Evolutionary conservation across 164 flowering plant genomes (phyloP).

Genomic region (Platanus orientalis): DNA sequence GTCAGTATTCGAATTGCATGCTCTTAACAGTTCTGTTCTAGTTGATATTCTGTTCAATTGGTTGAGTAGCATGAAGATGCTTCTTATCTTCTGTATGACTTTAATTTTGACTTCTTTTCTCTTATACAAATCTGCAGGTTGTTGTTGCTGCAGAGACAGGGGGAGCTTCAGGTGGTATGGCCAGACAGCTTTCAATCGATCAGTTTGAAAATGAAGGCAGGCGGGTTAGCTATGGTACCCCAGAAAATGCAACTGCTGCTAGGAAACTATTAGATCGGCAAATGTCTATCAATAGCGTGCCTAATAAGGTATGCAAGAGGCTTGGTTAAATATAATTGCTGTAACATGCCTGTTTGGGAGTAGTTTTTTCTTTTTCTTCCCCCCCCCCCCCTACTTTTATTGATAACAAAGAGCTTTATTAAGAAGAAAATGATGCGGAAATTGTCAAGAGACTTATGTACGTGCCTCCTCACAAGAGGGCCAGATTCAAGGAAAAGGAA

Average conservation of each 20-base stretch:
- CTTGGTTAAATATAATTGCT: neutral
- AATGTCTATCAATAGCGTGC: slow-evolving; percentile 94
- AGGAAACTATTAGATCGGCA: slow-evolving; percentile 92
- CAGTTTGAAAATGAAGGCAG: slow-evolving; percentile 86
- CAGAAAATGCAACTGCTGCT: slow-evolving; percentile 96
- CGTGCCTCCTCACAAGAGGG: too few relatives aligned
- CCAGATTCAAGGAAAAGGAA: too few relatives aligned
- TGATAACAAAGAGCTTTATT: too few relatives aligned
- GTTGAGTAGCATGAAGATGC: neutral
- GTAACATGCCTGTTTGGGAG: neutral
- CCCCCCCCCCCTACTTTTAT: too few relatives aligned
- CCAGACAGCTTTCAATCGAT: slow-evolving; percentile 41
- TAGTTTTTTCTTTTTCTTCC: too few relatives aligned
- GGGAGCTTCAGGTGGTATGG: slow-evolving; percentile 46
- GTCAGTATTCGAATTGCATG: slow-evolving; percentile 41
- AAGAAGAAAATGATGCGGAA: too few relatives aligned
- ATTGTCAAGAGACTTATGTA: too few relatives aligned
- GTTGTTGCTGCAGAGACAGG: slow-evolving; percentile 97
- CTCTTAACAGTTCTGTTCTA: neutral
- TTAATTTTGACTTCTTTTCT: neutral
- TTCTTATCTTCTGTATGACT: neutral
- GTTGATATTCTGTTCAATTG: slow-evolving; percentile 8
- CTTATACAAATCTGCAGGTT: slow-evolving; percentile 43
- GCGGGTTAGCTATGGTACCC: slow-evolving; percentile 97
- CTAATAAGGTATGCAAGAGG: slow-evolving; percentile 70